Evolutionary conservation across 208 protist species (phyloP), one percentile per base, ranked within the genome.

Genomic region (Porcisia hertigi): DNA sequence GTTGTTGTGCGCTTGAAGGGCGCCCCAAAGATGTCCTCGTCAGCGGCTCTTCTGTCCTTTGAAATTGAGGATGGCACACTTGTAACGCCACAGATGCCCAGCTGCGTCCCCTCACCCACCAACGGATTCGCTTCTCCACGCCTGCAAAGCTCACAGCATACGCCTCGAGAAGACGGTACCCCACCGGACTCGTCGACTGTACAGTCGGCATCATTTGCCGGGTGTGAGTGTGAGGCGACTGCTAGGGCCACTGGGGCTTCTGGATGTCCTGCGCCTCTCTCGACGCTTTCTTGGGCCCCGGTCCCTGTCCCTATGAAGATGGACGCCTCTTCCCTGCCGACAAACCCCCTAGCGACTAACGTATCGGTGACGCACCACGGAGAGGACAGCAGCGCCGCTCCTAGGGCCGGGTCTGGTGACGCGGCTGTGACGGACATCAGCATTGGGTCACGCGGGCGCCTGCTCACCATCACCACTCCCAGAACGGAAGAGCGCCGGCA

Each of bases 1-100:
- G 82, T 89, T 0, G 36, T 89, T 14, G 79, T 89, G 70, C 81
- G 85, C 7, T 69, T 89, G 8, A 86, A 85, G 34, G 39, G 6
- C 7, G 16, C 58, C 2, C 5, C 69, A 6, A 73, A 71, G 59
- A 1, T 65, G 18, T 23, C 52, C 34, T 45, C 53, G 14, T 25
- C 69, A 8, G 53, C 41, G 20, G 55, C 47, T 30, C 41, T 76
- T 76, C 67, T 86, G 6, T n/a, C 25, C 18, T 83, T 71, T 65
- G 6, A 30, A 8, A 53, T 84, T 45, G 65, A 71, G 63, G 75
- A 78, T 54, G 75, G 63, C 62, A 69, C 80, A 25, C 57, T 80
- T 45, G 14, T 16, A 11, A 80, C 80, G 1, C 69, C 79, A n/a
- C 73, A 54, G 43, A 79, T 66, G 23, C 25, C 47, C 57, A n/a